These are phyloP conservation scores for Trichoderma sp. DNA, from an alignment of 2,329 filamentous ascomycete species.

Conservation along the genomic window DNA sequence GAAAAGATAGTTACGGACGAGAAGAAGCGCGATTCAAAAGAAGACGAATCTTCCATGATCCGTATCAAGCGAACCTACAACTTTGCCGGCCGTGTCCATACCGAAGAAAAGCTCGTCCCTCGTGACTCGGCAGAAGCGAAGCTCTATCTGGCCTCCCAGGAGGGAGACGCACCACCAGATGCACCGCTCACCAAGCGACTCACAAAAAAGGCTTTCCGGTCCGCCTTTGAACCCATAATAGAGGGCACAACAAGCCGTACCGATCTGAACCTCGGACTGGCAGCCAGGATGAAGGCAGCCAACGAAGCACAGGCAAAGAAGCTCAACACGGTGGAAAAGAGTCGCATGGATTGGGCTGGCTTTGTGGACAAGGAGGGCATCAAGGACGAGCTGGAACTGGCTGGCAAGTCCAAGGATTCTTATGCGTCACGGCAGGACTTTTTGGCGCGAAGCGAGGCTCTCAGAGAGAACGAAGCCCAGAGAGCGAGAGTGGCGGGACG, in stretches of 20 bases:
- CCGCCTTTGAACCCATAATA: constrained; percentile 62
- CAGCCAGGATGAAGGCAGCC: constrained; percentile 52
- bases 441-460: constrained; percentile 65
- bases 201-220: constrained; percentile 62
- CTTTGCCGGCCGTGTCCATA: constrained; percentile 73
- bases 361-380: constrained; percentile 73
- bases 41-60: constrained; percentile 51
- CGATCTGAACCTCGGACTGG: constrained; percentile 63
- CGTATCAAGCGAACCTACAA: constrained; percentile 73
- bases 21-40: constrained; percentile 20
- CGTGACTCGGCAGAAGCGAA: constrained; percentile 68
- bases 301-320: constrained; percentile 62
- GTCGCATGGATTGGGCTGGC: constrained; percentile 72
- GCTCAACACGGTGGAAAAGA: constrained; percentile 73
- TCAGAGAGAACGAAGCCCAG: constrained; percentile 64
- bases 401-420: constrained; percentile 66
- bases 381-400: constrained; percentile 68
- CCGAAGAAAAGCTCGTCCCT: constrained; percentile 70
- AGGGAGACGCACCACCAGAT: constrained; percentile 37
- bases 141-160: constrained; percentile 61
- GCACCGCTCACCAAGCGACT: constrained; percentile 47
- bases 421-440: constrained; percentile 67
- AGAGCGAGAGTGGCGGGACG: constrained; percentile 53
- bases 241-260: constrained; percentile 51
- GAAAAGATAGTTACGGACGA: constrained; percentile 6